Evolutionary conservation across 1,284 basidiomycete genomes (phyloP), one percentile per base, ranked within the genome.

Genomic region (Tilletia indica): DNA sequence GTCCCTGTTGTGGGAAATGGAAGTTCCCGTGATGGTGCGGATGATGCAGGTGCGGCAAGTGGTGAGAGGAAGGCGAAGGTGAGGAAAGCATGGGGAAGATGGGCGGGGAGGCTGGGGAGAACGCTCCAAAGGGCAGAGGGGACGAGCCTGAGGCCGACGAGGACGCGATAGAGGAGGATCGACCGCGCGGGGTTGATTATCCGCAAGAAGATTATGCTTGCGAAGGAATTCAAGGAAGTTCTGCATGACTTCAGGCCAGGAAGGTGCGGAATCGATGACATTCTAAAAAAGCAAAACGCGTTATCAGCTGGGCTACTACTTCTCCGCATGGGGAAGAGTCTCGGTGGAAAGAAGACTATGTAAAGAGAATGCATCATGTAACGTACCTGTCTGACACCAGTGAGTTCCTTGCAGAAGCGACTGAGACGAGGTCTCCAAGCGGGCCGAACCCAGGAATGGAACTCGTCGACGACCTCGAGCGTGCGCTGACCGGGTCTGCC

Each of bases 341-440:
- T 45, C 42, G 14, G 42, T 8, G 42, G 42, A 45, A 45, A 45
- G 42, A 45, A 45, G 42, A 45, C 42, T 45, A 45, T 45, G 14
- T 45, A 14, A 66, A 14, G 42, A 1, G 3, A 45, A 9, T 45
- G 42, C 42, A 45, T 45, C 42, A 45, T 45, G 42, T 45, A 39
- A 85, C 87, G 74, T 74, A 94, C 93, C 88, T 98, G 95, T 16
- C 90, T 91, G 71, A 99, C 94, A 16, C 94, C 94, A 4, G 96
- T 99, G 68, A 99, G 87, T 45, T 89, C 85, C 3, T 87, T 92
- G 85, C 95, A 98, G 83, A 97, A 99, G 21, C 88, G 85, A 19
- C 92, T 91, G 9, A 99, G 87, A 66, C 85, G 86, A 0, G 94
- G 94, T 66, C 89, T 87, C 92, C 93, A 97, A 2, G 90, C 91